phyloP scores from a whole-genome alignment of 2,329 filamentous ascomycete genomes.

The Dendryphion nanum region DNA sequence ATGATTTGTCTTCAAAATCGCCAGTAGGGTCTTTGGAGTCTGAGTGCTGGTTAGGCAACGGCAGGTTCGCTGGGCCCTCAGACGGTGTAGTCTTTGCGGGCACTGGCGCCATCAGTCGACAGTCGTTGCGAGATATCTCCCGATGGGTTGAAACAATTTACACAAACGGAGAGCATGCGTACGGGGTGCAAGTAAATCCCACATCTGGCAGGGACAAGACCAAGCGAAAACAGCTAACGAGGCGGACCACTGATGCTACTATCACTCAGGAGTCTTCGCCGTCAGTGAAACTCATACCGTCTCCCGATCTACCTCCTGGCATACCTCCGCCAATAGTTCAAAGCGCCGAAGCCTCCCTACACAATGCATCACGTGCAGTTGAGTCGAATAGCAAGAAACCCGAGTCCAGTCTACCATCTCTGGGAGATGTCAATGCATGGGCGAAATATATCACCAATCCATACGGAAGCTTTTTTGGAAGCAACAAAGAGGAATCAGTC shows the following conservation, averaged over 20 bases:
- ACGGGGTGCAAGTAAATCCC: conserved; percentile 79
- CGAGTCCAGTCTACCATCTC: conserved; percentile 32
- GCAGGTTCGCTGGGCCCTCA: conserved; percentile 63
- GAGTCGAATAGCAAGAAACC: conserved; percentile 18
- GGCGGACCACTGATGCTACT: conserved; percentile 5
- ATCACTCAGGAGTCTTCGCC: conserved; percentile 1
- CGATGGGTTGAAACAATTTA: conserved; percentile 90
- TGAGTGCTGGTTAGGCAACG: conserved; percentile 72
- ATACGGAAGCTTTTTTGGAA: conserved; percentile 42
- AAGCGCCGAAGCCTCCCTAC: conserved; percentile 44
- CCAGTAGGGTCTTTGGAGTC: conserved; percentile 17
- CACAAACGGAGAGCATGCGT: conserved; percentile 77
- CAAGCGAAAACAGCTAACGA: conserved; percentile 34
- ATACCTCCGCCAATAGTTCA: conserved; percentile 50
- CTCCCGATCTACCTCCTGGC: conserved; percentile 19
- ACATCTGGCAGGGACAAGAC: conserved; percentile 59
- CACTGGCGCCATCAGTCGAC: conserved; percentile 67
- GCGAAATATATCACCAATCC: conserved; percentile 53
- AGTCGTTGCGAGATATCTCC: conserved; percentile 69
- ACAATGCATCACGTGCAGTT: conserved; percentile 42
- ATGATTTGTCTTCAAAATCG: conserved; percentile 23
- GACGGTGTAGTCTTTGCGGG: conserved; percentile 89
- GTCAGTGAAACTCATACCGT: not conserved
- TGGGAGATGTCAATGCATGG: conserved; percentile 48
- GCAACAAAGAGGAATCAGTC: conserved; percentile 13